Evolutionary conservation across 371 early-diverging fungal genomes (phyloP).

Genomic region (Homolaphlyctis polyrhiza): DNA sequence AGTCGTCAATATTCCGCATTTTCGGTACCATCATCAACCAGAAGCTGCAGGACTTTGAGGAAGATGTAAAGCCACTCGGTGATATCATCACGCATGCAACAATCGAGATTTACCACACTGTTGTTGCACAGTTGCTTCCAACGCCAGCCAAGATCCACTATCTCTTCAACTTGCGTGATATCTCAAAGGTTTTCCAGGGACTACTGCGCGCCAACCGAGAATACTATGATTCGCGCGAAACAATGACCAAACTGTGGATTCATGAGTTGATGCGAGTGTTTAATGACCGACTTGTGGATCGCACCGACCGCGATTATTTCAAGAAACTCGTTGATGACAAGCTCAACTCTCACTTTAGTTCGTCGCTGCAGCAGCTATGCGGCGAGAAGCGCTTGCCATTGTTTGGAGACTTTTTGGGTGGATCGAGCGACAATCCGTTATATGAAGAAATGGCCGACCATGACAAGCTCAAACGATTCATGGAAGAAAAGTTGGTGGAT

Average conservation of each 20-base stretch:
- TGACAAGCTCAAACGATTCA: constrained; percentile 35
- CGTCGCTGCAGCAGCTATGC: constrained; percentile 40
- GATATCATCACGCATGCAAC: constrained; percentile 46
- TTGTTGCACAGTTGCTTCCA: constrained; percentile 42
- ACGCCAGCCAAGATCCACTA: constrained; percentile 56
- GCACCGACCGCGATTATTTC: constrained; percentile 40
- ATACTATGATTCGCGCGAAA: constrained; percentile 48
- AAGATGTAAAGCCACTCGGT: constrained; percentile 50
- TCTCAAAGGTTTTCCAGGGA: constrained; percentile 54
- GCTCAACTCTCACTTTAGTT: constrained; percentile 29
- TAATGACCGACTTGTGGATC: constrained; percentile 41
- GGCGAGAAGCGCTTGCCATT: constrained; percentile 33
- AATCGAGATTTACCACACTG: constrained; percentile 45
- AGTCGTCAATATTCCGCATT: constrained; percentile 36
- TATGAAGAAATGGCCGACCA: constrained; percentile 48
- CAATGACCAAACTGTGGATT: constrained; percentile 47
- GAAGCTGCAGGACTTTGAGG: constrained; percentile 53
- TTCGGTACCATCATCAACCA: constrained; percentile 47
- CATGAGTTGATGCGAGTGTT: constrained; percentile 52
- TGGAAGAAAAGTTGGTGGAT: constrained; percentile 43
- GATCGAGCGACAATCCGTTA: constrained; percentile 6
- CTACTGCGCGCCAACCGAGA: constrained; percentile 44
- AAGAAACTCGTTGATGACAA: constrained; percentile 43
- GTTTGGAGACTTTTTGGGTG: constrained; percentile 44
- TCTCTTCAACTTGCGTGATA: constrained; percentile 52